These are phyloP conservation scores for Termitomyces sp. DNA, from an alignment of 768 basidiomycete genomes.

Conservation along the genomic window DNA sequence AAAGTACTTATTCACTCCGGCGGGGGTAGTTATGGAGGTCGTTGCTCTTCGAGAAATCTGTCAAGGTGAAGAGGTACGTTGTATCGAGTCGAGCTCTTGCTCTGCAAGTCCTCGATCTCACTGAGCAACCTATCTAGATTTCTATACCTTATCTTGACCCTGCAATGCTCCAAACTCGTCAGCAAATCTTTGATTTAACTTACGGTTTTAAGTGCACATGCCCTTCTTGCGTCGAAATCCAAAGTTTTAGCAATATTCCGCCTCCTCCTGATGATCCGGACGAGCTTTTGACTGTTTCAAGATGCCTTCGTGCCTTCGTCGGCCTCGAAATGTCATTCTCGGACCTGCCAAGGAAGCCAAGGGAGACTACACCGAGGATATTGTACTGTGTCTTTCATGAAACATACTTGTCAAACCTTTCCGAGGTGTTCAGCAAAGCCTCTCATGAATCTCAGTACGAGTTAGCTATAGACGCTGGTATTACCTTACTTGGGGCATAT, in stretches of 20 bases:
- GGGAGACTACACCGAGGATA: slow-evolving; percentile 32
- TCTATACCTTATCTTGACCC: slow-evolving; percentile 77
- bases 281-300: slow-evolving; percentile 24
- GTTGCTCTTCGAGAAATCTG: slow-evolving; percentile 55
- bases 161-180: slow-evolving; percentile 57
- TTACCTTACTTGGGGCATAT: slow-evolving; percentile 61
- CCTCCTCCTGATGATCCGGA: slow-evolving; percentile 29
- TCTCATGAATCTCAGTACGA: slow-evolving; percentile 62
- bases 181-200: slow-evolving; percentile 49
- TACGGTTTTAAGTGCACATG: slow-evolving; percentile 71
- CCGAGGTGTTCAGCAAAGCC: slow-evolving; percentile 60
- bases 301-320: slow-evolving; percentile 31
- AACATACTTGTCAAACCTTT: slow-evolving; percentile 49
- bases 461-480: slow-evolving; percentile 47
- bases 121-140: slow-evolving; percentile 37
- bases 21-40: slow-evolving; percentile 52
- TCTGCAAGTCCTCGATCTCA: not conserved
- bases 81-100: not conserved
- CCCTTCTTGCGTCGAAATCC: slow-evolving; percentile 45
- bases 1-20: slow-evolving; percentile 44
- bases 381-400: slow-evolving; percentile 48
- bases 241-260: slow-evolving; percentile 29
- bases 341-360: slow-evolving; percentile 22
- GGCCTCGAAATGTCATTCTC: slow-evolving; percentile 22
- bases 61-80: slow-evolving; percentile 58